Evolutionary conservation across 331 rosid species (phyloP).

Genomic region (Acacia concinna): DNA sequence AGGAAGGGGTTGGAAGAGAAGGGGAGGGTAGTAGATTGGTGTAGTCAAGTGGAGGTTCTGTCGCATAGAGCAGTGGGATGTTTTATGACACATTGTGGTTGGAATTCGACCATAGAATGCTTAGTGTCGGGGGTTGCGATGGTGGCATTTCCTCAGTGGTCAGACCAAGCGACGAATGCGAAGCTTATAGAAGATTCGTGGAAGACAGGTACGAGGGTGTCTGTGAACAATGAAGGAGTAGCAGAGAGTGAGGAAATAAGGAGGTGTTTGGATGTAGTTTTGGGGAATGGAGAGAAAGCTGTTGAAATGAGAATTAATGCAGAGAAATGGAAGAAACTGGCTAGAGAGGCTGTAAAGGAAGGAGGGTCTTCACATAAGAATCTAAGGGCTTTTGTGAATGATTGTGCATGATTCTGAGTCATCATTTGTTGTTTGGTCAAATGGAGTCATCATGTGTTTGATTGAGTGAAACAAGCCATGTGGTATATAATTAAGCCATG

Average conservation of each 20-base stretch:
- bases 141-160: slow-evolving; percentile 34
- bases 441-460: too few relatives aligned
- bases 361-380: slow-evolving; percentile 31
- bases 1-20: background rate
- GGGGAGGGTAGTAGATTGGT: slow-evolving; percentile 36
- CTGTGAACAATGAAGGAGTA: slow-evolving; percentile 26
- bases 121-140: slow-evolving; percentile 16
- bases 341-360: slow-evolving; percentile 20
- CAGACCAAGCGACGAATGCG: slow-evolving; percentile 47
- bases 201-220: slow-evolving; percentile 36
- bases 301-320: slow-evolving; percentile 20
- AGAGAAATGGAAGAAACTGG: slow-evolving; percentile 19
- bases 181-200: slow-evolving; percentile 40
- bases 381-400: slow-evolving; percentile 31
- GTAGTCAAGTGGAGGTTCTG: slow-evolving; percentile 38
- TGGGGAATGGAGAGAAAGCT: slow-evolving; percentile 22
- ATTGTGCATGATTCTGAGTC: background rate
- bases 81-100: slow-evolving; percentile 45
- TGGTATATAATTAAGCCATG: too few relatives aligned
- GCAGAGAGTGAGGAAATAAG: slow-evolving; percentile 24
- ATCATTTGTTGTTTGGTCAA: too few relatives aligned
- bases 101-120: slow-evolving; percentile 38
- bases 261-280: slow-evolving; percentile 16
- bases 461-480: too few relatives aligned
- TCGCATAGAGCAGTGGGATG: slow-evolving; percentile 28